phyloP scores from a whole-genome alignment of 768 basidiomycete genomes.

The Serendipita vermifera region DNA sequence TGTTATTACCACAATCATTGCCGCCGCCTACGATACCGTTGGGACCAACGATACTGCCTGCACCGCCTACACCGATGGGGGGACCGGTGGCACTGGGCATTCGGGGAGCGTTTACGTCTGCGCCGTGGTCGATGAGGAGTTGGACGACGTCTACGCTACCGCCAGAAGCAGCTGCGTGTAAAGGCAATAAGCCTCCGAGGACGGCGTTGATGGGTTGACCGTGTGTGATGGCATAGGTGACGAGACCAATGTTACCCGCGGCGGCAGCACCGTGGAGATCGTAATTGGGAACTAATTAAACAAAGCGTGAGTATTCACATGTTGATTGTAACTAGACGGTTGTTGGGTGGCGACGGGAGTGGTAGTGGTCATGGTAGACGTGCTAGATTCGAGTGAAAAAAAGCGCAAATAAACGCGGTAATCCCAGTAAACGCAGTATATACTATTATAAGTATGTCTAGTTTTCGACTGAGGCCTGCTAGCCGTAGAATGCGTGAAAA shows the following conservation, averaged over 20 bases:
- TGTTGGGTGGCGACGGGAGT: too few species aligned
- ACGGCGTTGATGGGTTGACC: constrained; percentile 96
- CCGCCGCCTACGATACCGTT: constrained; percentile 13
- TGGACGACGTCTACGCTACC: constrained; percentile 81
- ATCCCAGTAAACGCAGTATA: too few species aligned
- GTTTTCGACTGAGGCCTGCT: too few species aligned
- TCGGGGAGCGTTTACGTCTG: constrained; percentile 97
- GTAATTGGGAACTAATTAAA: not conserved
- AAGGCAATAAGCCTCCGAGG: constrained; percentile 88
- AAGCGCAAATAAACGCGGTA: too few species aligned
- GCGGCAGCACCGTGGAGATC: constrained; percentile 34
- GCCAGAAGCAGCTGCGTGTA: constrained; percentile 88
- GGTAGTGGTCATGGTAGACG: too few species aligned
- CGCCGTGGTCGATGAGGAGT: constrained; percentile 80
- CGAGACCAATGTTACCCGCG: constrained; percentile 78
- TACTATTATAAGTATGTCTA: too few species aligned
- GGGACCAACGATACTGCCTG: constrained; percentile 10
- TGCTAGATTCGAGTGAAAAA: too few species aligned
- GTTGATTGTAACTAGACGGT: too few species aligned
- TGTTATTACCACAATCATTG: constrained; percentile 43
- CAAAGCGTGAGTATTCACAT: not conserved
- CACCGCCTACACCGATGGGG: not conserved
- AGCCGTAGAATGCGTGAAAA: too few species aligned
- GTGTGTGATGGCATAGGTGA: constrained; percentile 81
- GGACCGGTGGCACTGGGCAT: constrained; percentile 25